Evolutionary conservation across 1,284 basidiomycete species (phyloP).

Genomic region (Neolentinus lepideus): DNA sequence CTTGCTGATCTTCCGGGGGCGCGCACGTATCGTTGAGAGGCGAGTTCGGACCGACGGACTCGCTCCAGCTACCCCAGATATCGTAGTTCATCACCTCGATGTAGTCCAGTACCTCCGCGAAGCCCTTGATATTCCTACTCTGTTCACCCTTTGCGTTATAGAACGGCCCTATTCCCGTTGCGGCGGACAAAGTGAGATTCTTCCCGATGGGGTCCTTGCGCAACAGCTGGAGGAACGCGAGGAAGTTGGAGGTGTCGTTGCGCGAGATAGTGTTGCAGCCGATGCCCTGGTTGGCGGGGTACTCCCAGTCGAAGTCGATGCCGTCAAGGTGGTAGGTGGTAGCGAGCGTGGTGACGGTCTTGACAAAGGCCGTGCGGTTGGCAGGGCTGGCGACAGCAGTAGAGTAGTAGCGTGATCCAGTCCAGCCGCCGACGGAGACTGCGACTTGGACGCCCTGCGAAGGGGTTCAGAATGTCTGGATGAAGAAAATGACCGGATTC

Average conservation of each 20-base stretch:
- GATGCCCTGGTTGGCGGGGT: constrained; percentile 66
- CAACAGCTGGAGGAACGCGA: constrained; percentile 70
- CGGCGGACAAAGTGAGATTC: constrained; percentile 68
- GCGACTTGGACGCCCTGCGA: constrained; percentile 56
- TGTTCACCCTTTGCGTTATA: constrained; percentile 49
- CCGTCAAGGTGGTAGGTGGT: constrained; percentile 64
- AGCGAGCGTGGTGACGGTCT: constrained; percentile 55
- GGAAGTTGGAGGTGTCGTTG: constrained; percentile 66
- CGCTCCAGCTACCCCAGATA: constrained; percentile 50
- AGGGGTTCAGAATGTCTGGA: neutral
- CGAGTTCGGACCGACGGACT: constrained; percentile 69
- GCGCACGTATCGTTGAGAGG: constrained; percentile 77
- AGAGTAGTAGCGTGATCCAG: constrained; percentile 67
- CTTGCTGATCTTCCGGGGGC: constrained; percentile 48
- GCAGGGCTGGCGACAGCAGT: constrained; percentile 48
- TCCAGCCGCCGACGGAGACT: constrained; percentile 81
- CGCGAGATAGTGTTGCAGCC: constrained; percentile 61
- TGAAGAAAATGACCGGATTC: neutral
- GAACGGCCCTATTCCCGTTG: constrained; percentile 67
- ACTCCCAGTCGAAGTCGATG: constrained; percentile 88
- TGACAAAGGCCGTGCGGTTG: constrained; percentile 62
- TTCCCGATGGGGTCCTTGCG: constrained; percentile 48
- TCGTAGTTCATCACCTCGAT: constrained; percentile 90
- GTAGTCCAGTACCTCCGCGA: constrained; percentile 70
- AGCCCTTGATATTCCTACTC: constrained; percentile 57